A percentile compares a stretch with the other conserved stretches of the same genome.
Evolutionary conservation across 108 stramenopile genomes (phyloP).

Genomic region (Parmales sp.): DNA sequence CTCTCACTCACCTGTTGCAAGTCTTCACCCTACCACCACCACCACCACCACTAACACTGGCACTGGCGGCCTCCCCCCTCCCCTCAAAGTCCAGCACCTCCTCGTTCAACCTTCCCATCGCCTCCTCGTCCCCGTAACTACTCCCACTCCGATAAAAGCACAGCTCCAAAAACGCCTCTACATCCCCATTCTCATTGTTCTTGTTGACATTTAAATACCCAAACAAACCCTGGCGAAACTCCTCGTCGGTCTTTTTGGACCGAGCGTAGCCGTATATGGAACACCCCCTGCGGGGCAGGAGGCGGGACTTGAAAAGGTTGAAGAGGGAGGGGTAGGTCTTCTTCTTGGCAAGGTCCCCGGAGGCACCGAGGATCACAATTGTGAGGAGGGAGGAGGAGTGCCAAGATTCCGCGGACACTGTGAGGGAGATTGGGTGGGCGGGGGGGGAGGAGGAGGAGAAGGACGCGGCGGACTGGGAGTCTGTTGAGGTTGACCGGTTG

Average conservation of each 20-base stretch:
- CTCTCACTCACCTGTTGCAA: too few species aligned
- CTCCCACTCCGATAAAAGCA: constrained; percentile 63
- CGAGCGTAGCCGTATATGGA: constrained; percentile 86
- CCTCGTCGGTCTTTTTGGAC: constrained; percentile 56
- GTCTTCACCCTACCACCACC: background rate
- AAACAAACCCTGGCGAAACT: constrained; percentile 64
- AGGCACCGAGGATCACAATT: constrained; percentile 74
- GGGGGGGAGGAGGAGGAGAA: too few species aligned
- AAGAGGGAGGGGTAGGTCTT: constrained; percentile 89
- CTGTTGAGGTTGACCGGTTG: too few species aligned
- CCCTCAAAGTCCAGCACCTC: constrained; percentile 35
- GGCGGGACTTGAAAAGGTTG: constrained; percentile 57
- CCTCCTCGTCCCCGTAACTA: constrained; percentile 69
- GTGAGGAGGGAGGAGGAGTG: constrained; percentile 30
- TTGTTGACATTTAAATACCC: constrained; percentile 49
- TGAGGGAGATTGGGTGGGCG: too few species aligned
- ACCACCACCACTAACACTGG: background rate
- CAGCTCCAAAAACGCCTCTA: constrained; percentile 57
- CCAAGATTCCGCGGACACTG: too few species aligned
- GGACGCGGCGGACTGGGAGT: too few species aligned
- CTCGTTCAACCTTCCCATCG: constrained; percentile 39
- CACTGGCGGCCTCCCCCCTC: background rate
- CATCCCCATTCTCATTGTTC: constrained; percentile 26
- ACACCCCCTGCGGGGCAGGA: constrained; percentile 61
- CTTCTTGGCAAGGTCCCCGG: constrained; percentile 92